These are phyloP conservation scores for Zymoseptoria passerinii DNA, from an alignment of 2,329 filamentous ascomycete genomes.

Conservation along the genomic window DNA sequence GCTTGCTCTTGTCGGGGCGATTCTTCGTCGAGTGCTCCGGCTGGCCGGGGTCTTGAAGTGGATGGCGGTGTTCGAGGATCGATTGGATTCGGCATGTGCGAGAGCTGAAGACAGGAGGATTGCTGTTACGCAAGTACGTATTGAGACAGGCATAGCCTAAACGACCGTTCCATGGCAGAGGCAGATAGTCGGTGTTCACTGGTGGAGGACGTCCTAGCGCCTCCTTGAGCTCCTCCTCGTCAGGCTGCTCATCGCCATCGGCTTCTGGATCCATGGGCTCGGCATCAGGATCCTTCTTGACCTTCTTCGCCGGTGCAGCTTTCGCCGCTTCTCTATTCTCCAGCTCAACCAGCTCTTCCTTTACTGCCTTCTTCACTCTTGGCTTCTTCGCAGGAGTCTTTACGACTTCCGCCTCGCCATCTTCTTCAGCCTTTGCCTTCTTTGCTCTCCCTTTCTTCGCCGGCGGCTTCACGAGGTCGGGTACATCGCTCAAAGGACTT, in stretches of 20 bases:
- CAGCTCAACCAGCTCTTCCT: slow-evolving; percentile 12
- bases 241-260: slow-evolving; percentile 44
- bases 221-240: slow-evolving; percentile 51
- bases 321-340: slow-evolving; percentile 15
- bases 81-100: slow-evolving; percentile 85
- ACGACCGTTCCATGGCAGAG: slow-evolving; percentile 82
- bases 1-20: slow-evolving; percentile 64
- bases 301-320: slow-evolving; percentile 18
- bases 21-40: slow-evolving; percentile 81
- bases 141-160: slow-evolving; percentile 89
- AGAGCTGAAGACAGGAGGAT: slow-evolving; percentile 79
- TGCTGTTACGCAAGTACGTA: slow-evolving; percentile 76
- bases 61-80: slow-evolving; percentile 81
- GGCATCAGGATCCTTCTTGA: slow-evolving; percentile 17
- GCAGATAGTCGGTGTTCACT: slow-evolving; percentile 74
- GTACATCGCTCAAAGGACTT: slow-evolving; percentile 30
- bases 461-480: slow-evolving; percentile 25
- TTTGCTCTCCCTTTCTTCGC: slow-evolving; percentile 18
- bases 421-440: slow-evolving; percentile 8
- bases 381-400: slow-evolving; percentile 8
- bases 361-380: slow-evolving; percentile 10
- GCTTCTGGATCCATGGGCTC: slow-evolving; percentile 43
- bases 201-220: slow-evolving; percentile 59
- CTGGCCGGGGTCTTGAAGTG: slow-evolving; percentile 63
- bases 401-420: slow-evolving; percentile 3